phyloP scores from a whole-genome alignment of 768 basidiomycete species.

The Ephemerocybe angulata region DNA sequence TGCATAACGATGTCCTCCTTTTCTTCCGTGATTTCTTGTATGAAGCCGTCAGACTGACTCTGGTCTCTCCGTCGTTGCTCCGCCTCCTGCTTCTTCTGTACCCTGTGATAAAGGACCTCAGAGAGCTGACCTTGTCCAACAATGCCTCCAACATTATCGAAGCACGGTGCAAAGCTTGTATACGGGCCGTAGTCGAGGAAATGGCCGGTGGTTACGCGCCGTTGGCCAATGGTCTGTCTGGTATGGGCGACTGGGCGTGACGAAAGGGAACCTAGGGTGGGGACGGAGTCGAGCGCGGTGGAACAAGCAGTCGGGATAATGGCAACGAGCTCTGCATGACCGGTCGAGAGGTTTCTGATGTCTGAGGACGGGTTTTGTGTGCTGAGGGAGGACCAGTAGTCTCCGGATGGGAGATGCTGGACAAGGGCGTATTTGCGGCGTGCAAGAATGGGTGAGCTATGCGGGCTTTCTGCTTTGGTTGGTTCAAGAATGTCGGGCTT shows the following conservation, averaged over 20 bases:
- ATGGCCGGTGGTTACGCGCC: constrained; percentile 56
- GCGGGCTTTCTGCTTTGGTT: constrained; percentile 7
- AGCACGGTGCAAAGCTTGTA: constrained; percentile 73
- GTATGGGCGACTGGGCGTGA: constrained; percentile 34
- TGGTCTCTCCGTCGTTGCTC: constrained; percentile 23
- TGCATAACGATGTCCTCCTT: constrained; percentile 17
- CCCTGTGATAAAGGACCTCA: constrained; percentile 52
- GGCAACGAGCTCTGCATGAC: constrained; percentile 72
- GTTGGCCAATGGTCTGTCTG: constrained; percentile 43
- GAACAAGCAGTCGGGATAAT: constrained; percentile 60
- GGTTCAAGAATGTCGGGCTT: constrained; percentile 40
- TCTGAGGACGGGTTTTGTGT: constrained; percentile 36
- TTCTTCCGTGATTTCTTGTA: constrained; percentile 21
- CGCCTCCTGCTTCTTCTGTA: constrained; percentile 36
- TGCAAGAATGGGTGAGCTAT: constrained; percentile 20
- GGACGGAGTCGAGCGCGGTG: constrained; percentile 28
- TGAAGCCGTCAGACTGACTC: constrained; percentile 24
- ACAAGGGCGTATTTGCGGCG: constrained; percentile 69
- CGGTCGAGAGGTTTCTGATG: constrained; percentile 53
- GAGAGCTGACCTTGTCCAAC: constrained; percentile 61
- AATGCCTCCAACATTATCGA: constrained; percentile 74
- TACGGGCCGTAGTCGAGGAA: constrained; percentile 80
- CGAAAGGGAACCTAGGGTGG: constrained; percentile 59
- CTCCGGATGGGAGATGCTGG: constrained; percentile 72
- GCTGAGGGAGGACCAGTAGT: constrained; percentile 75